A percentile compares a stretch with the other conserved stretches of the same genome.
Evolutionary conservation across 2,329 filamentous ascomycete genomes (phyloP).

Genomic region (Fusarium solani-melongenae): DNA sequence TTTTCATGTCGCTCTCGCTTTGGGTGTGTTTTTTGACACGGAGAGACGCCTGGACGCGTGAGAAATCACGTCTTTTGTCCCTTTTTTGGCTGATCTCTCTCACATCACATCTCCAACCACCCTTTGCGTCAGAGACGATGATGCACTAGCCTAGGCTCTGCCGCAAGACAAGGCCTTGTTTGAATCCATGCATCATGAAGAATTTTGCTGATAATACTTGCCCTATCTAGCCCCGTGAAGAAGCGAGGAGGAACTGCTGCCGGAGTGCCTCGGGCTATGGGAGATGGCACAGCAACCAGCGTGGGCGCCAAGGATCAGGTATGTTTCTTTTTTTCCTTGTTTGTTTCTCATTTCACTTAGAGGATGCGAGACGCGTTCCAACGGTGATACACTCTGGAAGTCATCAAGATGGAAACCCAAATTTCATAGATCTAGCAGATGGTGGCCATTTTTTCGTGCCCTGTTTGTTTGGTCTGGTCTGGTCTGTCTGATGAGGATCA

Average conservation of each 20-base stretch:
- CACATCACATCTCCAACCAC: background rate
- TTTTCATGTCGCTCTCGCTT: background rate
- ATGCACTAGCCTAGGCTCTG: background rate
- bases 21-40: background rate
- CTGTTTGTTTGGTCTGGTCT: background rate
- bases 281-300: constrained; percentile 71
- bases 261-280: constrained; percentile 73
- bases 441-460: constrained; percentile 29
- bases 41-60: constrained; percentile 15
- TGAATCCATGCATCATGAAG: background rate
- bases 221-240: constrained; percentile 71
- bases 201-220: constrained; percentile 39
- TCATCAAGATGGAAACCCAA: constrained; percentile 3
- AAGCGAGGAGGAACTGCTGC: constrained; percentile 77
- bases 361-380: background rate
- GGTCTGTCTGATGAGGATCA: constrained; percentile 26
- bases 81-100: constrained; percentile 17
- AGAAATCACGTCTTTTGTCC: constrained; percentile 20
- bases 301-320: constrained; percentile 66
- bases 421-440: constrained; percentile 20
- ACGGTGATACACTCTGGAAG: background rate
- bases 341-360: background rate
- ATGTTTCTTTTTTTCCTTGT: constrained; percentile 33
- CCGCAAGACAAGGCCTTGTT: background rate
- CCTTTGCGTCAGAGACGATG: background rate